phyloP scores from a whole-genome alignment of 2,329 filamentous ascomycete genomes.

The Berkeleyomyces rouxiae region DNA sequence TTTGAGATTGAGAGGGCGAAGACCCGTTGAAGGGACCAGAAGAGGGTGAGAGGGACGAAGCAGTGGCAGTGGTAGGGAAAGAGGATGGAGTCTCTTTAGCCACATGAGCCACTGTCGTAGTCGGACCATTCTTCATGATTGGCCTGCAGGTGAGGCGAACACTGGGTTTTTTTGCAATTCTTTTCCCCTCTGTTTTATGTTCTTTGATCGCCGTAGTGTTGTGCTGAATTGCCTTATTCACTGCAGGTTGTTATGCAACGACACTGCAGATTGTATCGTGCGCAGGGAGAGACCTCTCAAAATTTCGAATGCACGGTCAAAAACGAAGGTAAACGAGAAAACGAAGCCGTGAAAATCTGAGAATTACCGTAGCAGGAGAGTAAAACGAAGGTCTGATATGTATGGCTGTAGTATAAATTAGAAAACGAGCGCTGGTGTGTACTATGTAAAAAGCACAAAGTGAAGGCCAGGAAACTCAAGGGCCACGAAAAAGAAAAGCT shows the following conservation, averaged over 20 bases:
- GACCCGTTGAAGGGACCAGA: constrained; percentile 10
- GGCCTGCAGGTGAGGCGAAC: not conserved
- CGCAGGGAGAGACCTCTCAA: not conserved
- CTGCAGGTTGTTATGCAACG: not conserved
- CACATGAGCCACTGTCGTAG: constrained; percentile 22
- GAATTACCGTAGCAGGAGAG: not conserved
- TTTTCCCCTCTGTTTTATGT: not conserved
- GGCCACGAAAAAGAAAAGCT: too few species aligned
- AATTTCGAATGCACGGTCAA: not conserved
- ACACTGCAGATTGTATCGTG: not conserved
- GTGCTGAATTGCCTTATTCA: not conserved
- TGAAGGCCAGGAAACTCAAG: too few species aligned
- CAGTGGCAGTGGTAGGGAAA: constrained; percentile 1
- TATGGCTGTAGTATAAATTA: too few species aligned
- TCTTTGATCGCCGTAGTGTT: not conserved
- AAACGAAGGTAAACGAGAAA: not conserved
- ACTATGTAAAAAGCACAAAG: too few species aligned
- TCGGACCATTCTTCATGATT: constrained; percentile 9
- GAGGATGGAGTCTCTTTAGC: constrained; percentile 19
- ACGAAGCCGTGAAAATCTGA: not conserved
- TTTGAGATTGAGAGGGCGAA: constrained; percentile 21
- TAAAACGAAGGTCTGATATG: not conserved
- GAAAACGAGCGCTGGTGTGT: too few species aligned
- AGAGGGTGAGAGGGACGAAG: not conserved
- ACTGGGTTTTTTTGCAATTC: not conserved